phyloP scores from a whole-genome alignment of 208 protist species.

The Crithidia acanthocephali region DNA sequence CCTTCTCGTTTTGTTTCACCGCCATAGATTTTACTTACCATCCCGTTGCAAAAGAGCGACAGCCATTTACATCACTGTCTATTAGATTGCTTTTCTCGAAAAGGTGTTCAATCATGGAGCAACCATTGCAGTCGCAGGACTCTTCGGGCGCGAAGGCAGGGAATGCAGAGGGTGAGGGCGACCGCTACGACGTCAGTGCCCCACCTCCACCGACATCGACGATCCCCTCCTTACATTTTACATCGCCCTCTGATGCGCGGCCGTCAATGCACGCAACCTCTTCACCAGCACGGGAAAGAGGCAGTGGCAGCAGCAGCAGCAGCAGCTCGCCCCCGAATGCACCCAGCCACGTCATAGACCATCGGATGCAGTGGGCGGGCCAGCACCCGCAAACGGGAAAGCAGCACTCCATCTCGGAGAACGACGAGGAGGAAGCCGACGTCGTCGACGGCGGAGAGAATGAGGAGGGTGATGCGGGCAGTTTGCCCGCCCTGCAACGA shows the following conservation, averaged over 20 bases:
- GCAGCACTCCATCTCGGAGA: neutral
- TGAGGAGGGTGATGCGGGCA: neutral
- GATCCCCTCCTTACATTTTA: slow-evolving; percentile 4
- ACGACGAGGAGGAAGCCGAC: slow-evolving; percentile 3
- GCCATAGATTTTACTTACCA: neutral
- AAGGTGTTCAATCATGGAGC: neutral
- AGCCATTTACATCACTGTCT: neutral
- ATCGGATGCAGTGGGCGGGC: slow-evolving; percentile 1
- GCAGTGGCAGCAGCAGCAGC: neutral
- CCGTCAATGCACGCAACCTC: neutral
- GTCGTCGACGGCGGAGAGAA: neutral
- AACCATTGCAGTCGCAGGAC: neutral
- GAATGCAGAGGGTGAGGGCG: neutral
- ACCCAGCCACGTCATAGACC: neutral
- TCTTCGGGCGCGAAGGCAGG: neutral
- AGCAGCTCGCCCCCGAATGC: neutral
- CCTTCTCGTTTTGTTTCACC: neutral
- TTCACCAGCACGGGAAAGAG: neutral
- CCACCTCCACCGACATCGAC: neutral
- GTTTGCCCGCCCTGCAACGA: slow-evolving; percentile 21
- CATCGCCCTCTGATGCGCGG: neutral
- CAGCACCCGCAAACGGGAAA: neutral
- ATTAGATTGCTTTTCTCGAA: too few species aligned
- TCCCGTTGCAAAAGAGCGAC: too few species aligned
- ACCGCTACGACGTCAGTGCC: neutral